Base-by-base conservation (phyloP, 805 yeast species). In the Isabelozyma rhagii region DNA sequence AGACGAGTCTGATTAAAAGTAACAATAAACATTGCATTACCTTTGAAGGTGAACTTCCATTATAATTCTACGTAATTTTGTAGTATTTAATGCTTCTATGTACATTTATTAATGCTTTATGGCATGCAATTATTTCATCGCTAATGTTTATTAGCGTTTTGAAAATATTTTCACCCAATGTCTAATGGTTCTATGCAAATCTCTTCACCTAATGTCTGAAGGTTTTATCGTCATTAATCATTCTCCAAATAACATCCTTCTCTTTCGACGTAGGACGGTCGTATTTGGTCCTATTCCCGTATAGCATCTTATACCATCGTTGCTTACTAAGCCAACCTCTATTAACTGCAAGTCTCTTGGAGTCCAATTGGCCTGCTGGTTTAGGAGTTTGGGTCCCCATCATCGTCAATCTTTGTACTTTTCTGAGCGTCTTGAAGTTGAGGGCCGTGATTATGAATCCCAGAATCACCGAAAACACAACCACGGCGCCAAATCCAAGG, bases 371-470 rank as follows among this genome's bases (percentile, higher is more conserved):
- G 25, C n/a, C 15, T 15, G 34, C 44, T 8, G 25, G 15, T 8
- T 17, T 18, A 8, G 54, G 28, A 44, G 44, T 41, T 39, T 45
- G 43, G 56, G 49, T 39, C 47, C 43, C 28, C 76, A 71, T 81
- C 79, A 86, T 80, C 0, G 92, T 84, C 57, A 87, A 66, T 51
- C 77, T 81, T 50, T 87, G 90, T 0, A 88, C 89, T 14, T 79
- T 69, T 47, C 78, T 74, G 41, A 88, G 66, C 13, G 80, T 80
- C 43, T 74, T 72, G 66, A 85, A 81, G 57, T 84, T 84, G 41
- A 77, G 65, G 31, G 77, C 57, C 0, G 89, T 82, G 43, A 87
- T 77, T 1, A 76, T 43, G 5, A 77, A 51, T 0, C 87, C 94
- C 51, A 79, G 75, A 0, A 81, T 11, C 2, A 81, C 55, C 9